These are phyloP conservation scores for Microcyclosporella mali DNA, from an alignment of 2,329 filamentous ascomycete species.

Conservation along the genomic window DNA sequence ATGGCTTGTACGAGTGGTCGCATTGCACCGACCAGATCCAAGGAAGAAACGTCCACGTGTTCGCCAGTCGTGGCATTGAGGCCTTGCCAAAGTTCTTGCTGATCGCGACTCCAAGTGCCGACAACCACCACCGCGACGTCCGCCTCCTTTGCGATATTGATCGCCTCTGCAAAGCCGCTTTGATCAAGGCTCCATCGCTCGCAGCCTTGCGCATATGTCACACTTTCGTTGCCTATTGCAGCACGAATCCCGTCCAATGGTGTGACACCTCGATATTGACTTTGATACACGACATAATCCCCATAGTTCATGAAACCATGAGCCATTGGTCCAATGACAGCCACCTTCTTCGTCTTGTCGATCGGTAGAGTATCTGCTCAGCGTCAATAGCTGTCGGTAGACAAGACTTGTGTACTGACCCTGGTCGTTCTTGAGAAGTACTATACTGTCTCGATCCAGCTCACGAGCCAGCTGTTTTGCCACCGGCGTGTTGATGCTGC, in stretches of 20 bases:
- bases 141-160: slow-evolving; percentile 58
- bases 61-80: slow-evolving; percentile 71
- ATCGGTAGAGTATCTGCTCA: slow-evolving; percentile 52
- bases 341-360: slow-evolving; percentile 50
- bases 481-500: slow-evolving; percentile 57
- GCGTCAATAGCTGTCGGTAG: no score
- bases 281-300: slow-evolving; percentile 64
- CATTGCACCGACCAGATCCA: slow-evolving; percentile 66
- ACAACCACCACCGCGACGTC: slow-evolving; percentile 69
- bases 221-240: slow-evolving; percentile 50
- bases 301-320: slow-evolving; percentile 68
- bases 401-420: no score
- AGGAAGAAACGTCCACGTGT: slow-evolving; percentile 59
- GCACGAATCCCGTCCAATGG: slow-evolving; percentile 63
- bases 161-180: slow-evolving; percentile 60
- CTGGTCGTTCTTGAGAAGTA: slow-evolving; percentile 66
- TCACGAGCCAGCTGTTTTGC: slow-evolving; percentile 56
- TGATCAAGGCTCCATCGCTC: slow-evolving; percentile 67
- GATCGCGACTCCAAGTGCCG: slow-evolving; percentile 70
- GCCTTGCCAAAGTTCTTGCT: slow-evolving; percentile 62
- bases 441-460: slow-evolving; percentile 63
- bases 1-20: slow-evolving; percentile 60
- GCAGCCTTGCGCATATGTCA: slow-evolving; percentile 64
- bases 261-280: slow-evolving; percentile 60
- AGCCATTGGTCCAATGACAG: slow-evolving; percentile 70